Percentiles rank a stretch among this genome's conserved stretches.
These are phyloP conservation scores for Daldinia caldariorum DNA, from an alignment of 495 filamentous ascomycete genomes.

Conservation along the genomic window DNA sequence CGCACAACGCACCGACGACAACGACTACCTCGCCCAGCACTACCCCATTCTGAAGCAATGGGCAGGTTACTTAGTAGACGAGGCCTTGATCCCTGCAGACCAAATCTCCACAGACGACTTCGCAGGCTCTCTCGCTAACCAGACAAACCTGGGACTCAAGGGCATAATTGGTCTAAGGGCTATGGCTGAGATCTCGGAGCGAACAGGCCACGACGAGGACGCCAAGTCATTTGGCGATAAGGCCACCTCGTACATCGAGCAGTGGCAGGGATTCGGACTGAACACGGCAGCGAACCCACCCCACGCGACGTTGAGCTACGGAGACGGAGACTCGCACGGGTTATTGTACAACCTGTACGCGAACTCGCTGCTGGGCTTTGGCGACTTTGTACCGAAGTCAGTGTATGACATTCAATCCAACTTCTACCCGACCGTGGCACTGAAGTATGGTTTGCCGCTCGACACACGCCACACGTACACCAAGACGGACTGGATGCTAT, in stretches of 20 bases:
- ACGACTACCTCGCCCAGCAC: conserved; percentile 59
- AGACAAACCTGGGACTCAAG: conserved; percentile 94
- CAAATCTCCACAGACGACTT: conserved; percentile 96
- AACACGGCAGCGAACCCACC: conserved; percentile 69
- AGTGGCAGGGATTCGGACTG: conserved; percentile 80
- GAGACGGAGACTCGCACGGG: conserved; percentile 58
- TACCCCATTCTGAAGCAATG: conserved; percentile 85
- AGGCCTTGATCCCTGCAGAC: conserved; percentile 79
- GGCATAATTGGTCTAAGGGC: conserved; percentile 95
- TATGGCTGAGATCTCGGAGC: conserved; percentile 79
- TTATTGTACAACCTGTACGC: conserved; percentile 90
- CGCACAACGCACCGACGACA: conserved; percentile 57
- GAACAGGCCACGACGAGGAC: conserved; percentile 69
- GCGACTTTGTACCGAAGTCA: conserved; percentile 67
- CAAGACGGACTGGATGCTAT: conserved; percentile 91
- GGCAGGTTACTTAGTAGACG: conserved; percentile 86
- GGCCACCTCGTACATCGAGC: conserved; percentile 74
- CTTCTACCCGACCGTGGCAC: conserved; percentile 80
- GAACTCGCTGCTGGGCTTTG: conserved; percentile 77
- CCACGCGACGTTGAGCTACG: conserved; percentile 77
- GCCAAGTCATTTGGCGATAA: conserved; percentile 70
- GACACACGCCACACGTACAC: conserved; percentile 87
- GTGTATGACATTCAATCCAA: conserved; percentile 82
- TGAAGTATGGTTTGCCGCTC: conserved; percentile 81
- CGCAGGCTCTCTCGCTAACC: conserved; percentile 86